These are phyloP conservation scores for Candida berthetii DNA, from an alignment of 805 yeast genomes.

Conservation along the genomic window DNA sequence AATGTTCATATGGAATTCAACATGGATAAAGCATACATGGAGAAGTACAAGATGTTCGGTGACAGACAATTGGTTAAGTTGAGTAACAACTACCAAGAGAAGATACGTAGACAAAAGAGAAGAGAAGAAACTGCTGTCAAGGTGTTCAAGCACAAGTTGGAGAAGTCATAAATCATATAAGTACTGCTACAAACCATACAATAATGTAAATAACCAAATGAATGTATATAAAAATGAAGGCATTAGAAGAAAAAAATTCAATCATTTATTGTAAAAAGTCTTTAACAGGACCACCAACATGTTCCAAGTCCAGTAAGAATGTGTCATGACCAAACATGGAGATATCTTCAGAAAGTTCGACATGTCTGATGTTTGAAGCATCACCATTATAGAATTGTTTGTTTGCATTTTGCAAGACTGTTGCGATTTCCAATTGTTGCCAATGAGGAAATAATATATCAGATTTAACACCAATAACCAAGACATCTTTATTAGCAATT, in stretches of 20 bases:
- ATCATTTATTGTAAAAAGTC: slow-evolving; percentile 40
- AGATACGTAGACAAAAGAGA: slow-evolving; percentile 39
- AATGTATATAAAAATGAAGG: background rate
- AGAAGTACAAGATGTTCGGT: slow-evolving; percentile 73
- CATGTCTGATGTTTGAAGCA: slow-evolving; percentile 43
- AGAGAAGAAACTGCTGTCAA: slow-evolving; percentile 35
- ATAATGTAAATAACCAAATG: background rate
- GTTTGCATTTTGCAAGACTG: slow-evolving; percentile 38
- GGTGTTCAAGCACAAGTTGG: slow-evolving; percentile 6
- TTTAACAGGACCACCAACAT: slow-evolving; percentile 74
- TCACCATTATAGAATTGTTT: slow-evolving; percentile 24
- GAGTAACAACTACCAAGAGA: slow-evolving; percentile 41
- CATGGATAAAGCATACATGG: slow-evolving; percentile 72
- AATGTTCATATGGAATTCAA: slow-evolving; percentile 75
- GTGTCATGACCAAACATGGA: slow-evolving; percentile 92
- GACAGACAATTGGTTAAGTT: slow-evolving; percentile 59
- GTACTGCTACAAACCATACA: background rate
- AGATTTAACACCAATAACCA: slow-evolving; percentile 89
- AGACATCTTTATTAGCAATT: slow-evolving; percentile 55
- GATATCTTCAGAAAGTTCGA: slow-evolving; percentile 70
- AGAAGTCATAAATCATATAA: background rate
- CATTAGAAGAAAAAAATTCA: background rate
- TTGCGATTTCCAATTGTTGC: slow-evolving; percentile 84
- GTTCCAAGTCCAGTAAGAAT: slow-evolving; percentile 69
- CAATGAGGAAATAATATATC: slow-evolving; percentile 90